Conservation (phyloP, 2,329 filamentous ascomycete genomes). For the Alternaria sp. region DNA sequence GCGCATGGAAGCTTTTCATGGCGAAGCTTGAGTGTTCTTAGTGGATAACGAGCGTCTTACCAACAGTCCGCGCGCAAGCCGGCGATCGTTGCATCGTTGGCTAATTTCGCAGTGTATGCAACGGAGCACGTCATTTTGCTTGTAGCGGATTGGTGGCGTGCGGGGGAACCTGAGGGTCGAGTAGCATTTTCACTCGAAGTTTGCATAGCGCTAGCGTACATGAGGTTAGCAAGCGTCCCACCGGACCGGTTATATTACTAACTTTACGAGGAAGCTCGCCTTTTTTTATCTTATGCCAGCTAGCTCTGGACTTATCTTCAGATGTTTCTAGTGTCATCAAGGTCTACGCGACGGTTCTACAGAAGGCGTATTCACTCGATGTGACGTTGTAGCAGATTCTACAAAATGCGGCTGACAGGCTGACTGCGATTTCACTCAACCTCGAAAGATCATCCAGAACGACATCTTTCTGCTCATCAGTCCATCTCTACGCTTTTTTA, state of each 20-base stretch:
- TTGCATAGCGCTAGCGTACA: not conserved
- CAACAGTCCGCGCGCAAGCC: conserved; percentile 15
- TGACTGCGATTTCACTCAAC: not conserved
- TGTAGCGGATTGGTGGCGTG: conserved; percentile 26
- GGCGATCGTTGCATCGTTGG: conserved; percentile 8
- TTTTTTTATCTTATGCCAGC: not conserved
- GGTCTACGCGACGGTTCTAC: too few species aligned
- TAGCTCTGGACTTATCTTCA: not conserved
- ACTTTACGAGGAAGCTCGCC: not conserved
- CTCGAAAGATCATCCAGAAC: not conserved
- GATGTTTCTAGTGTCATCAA: not conserved
- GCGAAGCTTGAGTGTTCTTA: conserved; percentile 24
- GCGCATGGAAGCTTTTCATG: conserved; percentile 32
- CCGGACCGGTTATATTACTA: not conserved
- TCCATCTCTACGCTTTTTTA: not conserved
- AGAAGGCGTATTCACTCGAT: too few species aligned
- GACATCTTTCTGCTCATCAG: not conserved
- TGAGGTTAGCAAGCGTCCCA: not conserved
- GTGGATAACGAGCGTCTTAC: conserved; percentile 4
- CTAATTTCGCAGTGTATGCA: conserved; percentile 15
- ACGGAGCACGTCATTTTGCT: conserved; percentile 34
- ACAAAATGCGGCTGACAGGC: too few species aligned
- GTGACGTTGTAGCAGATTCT: too few species aligned
- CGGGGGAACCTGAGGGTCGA: conserved; percentile 4
- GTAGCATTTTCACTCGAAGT: conserved; percentile 5